A percentile compares a stretch with the other conserved stretches of the same genome.
Evolutionary conservation across 2,329 filamentous ascomycete genomes (phyloP).

Genomic region (Truncatella angustata): DNA sequence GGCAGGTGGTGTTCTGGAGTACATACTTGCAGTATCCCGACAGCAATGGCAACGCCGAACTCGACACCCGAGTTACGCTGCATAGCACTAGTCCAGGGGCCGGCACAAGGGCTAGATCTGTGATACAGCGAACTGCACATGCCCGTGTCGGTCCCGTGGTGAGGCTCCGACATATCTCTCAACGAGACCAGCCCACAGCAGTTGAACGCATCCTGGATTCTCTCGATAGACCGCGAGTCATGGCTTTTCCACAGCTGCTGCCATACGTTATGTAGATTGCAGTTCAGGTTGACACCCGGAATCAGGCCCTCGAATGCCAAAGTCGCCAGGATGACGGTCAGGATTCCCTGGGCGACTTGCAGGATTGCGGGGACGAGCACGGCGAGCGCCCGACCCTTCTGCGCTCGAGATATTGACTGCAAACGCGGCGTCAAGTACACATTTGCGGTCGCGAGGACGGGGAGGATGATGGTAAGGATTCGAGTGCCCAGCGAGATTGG

Average conservation of each 20-base stretch:
- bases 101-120: conserved; percentile 46
- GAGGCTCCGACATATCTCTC: conserved; percentile 60
- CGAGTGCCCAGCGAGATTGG: conserved; percentile 27
- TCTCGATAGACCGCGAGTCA: conserved; percentile 46
- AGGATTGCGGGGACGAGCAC: conserved; percentile 30
- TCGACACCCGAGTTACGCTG: conserved; percentile 52
- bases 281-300: conserved; percentile 38
- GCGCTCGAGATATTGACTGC: conserved; percentile 3
- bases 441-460: conserved; percentile 25
- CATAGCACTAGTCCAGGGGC: conserved; percentile 55
- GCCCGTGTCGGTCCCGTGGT: conserved; percentile 22
- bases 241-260: conserved; percentile 48
- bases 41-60: conserved; percentile 50
- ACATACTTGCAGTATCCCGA: conserved; percentile 55
- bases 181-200: conserved; percentile 65
- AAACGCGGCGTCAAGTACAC: conserved; percentile 21
- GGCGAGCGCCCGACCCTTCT: conserved; percentile 10
- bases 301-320: conserved; percentile 32
- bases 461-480: conserved; percentile 27
- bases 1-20: too few species aligned
- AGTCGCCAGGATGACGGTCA: conserved; percentile 43
- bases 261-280: conserved; percentile 58
- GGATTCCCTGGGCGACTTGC: conserved; percentile 41
- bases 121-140: conserved; percentile 46
- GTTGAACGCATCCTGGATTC: conserved; percentile 62